Evolutionary conservation across 768 basidiomycete genomes (phyloP), one percentile per base, ranked within the genome.

Genomic region (Leccinellum albellum): DNA sequence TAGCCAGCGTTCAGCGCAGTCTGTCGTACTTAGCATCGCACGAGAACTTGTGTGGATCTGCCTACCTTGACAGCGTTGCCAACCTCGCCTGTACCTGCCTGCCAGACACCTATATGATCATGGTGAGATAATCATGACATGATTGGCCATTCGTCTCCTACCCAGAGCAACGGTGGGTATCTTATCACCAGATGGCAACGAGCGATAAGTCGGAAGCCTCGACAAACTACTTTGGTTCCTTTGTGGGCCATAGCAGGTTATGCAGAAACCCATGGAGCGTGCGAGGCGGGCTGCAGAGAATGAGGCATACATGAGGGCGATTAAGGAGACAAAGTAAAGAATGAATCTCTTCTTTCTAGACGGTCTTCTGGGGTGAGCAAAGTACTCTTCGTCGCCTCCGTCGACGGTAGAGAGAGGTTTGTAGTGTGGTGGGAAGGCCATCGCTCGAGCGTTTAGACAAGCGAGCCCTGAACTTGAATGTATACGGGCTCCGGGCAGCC

Each of bases 121-220:
- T 10, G 4, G 20, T 66, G 35, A 60, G 58, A 7, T 50, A 20
- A 51, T 52, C 51, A 23, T 45, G 20, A 23, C 21, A 23, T 23
- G 44, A 45, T 23, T 21, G 23, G 23, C 21, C 53, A 44, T 2
- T 21, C 9, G 13, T 20, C 31, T 56, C 65, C 37, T 71, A 85
- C 86, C 86, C 21, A 88, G 76, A 4, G 86, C 87, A 46, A 88
- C 78, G 13, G 82, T 76, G 0, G 88, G 88, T 29, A 89, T 88
- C 59, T 79, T 77, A 61, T 86, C 82, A 0, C 88, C 88, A 32
- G 85, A 87, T 4, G 85, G 83, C 14, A 89, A 74, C 1, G 76
- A 79, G 64, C 77, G 87, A 66, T 85, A 75, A 6, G 74, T 78
- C 0, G 84, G 74, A 14, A 77, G 67, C 29, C 47, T 63, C 1